phyloP scores from a whole-genome alignment of 2,329 filamentous ascomycete species.

The Arthrobotrys megalospora region DNA sequence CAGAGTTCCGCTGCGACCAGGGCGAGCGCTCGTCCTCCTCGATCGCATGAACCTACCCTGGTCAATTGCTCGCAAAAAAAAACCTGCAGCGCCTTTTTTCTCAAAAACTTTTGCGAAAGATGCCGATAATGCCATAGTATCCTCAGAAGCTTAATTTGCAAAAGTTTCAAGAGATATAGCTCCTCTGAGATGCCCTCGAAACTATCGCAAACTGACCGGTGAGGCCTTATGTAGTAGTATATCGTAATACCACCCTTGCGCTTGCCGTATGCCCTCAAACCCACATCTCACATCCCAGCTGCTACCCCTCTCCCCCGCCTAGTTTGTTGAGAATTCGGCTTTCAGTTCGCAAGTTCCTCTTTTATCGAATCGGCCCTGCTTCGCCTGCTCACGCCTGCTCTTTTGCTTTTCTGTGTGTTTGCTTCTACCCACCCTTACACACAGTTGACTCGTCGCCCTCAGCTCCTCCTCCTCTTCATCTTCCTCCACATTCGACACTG shows the following conservation, averaged over 20 bases:
- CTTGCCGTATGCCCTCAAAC: slow-evolving; percentile 36
- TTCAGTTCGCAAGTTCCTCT: slow-evolving; percentile 58
- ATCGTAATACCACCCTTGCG: slow-evolving; percentile 32
- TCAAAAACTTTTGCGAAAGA: slow-evolving; percentile 14
- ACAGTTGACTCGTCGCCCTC: slow-evolving; percentile 24
- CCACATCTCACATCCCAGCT: slow-evolving; percentile 21
- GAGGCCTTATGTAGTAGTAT: slow-evolving; percentile 23
- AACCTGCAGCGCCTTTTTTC: slow-evolving; percentile 33
- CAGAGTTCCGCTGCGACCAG: slow-evolving; percentile 48
- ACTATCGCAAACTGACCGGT: slow-evolving; percentile 33
- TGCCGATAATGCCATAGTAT: slow-evolving; percentile 35
- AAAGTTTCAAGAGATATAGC: background rate
- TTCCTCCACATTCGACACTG: background rate
- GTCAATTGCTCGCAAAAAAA: slow-evolving; percentile 46
- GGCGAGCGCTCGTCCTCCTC: slow-evolving; percentile 53
- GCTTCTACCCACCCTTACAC: slow-evolving; percentile 12
- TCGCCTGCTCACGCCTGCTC: slow-evolving; percentile 57
- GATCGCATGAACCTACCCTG: slow-evolving; percentile 57
- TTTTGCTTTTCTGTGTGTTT: slow-evolving; percentile 35
- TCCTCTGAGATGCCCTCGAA: background rate
- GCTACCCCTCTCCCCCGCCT: slow-evolving; percentile 43
- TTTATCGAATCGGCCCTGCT: slow-evolving; percentile 49
- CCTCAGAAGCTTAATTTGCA: slow-evolving; percentile 9
- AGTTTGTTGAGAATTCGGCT: slow-evolving; percentile 40
- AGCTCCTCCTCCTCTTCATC: slow-evolving; percentile 21